A percentile compares a stretch with the other conserved stretches of the same genome.
Evolutionary conservation across 306 rosid genomes (phyloP).

Genomic region (Lathyrus oleraceus): DNA sequence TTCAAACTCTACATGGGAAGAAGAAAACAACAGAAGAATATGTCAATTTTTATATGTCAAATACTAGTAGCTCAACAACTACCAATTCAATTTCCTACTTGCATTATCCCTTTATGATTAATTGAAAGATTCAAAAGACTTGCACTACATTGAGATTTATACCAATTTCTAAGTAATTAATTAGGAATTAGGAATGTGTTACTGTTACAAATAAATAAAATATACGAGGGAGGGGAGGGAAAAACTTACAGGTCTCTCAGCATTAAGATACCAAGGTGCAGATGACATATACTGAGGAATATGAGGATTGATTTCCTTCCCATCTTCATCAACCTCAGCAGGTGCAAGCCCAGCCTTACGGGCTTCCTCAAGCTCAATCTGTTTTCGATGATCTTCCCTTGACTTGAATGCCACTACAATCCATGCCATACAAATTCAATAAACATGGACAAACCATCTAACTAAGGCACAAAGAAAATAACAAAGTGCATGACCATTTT

Average conservation of each 20-base stretch:
- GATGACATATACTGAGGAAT: conserved; percentile 37
- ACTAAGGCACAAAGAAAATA: not conserved
- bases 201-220: not conserved
- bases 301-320: conserved; percentile 35
- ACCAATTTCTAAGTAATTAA: too few relatives aligned
- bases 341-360: conserved; percentile 37
- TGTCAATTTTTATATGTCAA: not conserved
- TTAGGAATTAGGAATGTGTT: too few relatives aligned
- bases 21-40: not conserved
- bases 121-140: not conserved
- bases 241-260: conserved; percentile 32
- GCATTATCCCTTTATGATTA: not conserved
- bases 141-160: too few relatives aligned
- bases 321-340: conserved; percentile 34
- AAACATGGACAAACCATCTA: not conserved
- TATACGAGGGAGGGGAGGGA: not conserved
- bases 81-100: too few relatives aligned
- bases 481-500: not conserved
- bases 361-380: conserved; percentile 36
- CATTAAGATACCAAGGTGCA: conserved; percentile 41
- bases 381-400: conserved; percentile 38
- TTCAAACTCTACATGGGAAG: conserved; percentile 34
- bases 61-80: too few relatives aligned
- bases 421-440: not conserved
- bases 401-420: conserved; percentile 35